Evolutionary conservation across 1,284 basidiomycete species (phyloP).

Genomic region (Austroboletus niveus): DNA sequence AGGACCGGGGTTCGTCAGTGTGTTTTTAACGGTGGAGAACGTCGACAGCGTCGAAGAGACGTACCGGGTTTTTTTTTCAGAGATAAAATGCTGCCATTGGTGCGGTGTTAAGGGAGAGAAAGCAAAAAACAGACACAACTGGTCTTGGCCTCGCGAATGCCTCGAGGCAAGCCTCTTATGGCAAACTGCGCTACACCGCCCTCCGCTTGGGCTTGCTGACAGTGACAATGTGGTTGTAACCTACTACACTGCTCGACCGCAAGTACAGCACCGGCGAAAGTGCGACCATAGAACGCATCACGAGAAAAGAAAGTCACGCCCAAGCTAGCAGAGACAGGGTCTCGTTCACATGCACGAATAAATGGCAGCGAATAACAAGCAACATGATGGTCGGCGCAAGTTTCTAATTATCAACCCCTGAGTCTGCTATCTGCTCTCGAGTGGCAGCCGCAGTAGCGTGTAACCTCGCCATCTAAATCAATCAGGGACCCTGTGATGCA

Average conservation of each 20-base stretch:
- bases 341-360: slow-evolving; percentile 17
- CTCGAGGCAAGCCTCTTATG: slow-evolving; percentile 24
- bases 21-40: background rate
- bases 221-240: background rate
- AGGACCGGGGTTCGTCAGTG: background rate
- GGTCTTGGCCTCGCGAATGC: slow-evolving; percentile 18
- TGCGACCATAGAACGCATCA: slow-evolving; percentile 2
- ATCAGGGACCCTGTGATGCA: slow-evolving; percentile 1
- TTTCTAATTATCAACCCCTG: slow-evolving; percentile 4
- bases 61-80: slow-evolving; percentile 9
- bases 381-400: background rate
- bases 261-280: slow-evolving; percentile 1
- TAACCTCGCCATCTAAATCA: slow-evolving; percentile 1
- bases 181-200: slow-evolving; percentile 7
- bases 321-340: slow-evolving; percentile 3
- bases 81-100: background rate
- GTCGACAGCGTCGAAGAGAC: slow-evolving; percentile 2
- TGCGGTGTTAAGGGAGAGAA: slow-evolving; percentile 9
- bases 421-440: background rate
- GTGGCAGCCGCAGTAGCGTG: background rate
- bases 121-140: slow-evolving; percentile 5
- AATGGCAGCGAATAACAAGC: background rate
- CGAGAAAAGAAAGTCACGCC: slow-evolving; percentile 11
- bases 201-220: background rate
- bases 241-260: background rate